Conservation (phyloP, 768 basidiomycete genomes). For the Thelephora aurantiotincta region DNA sequence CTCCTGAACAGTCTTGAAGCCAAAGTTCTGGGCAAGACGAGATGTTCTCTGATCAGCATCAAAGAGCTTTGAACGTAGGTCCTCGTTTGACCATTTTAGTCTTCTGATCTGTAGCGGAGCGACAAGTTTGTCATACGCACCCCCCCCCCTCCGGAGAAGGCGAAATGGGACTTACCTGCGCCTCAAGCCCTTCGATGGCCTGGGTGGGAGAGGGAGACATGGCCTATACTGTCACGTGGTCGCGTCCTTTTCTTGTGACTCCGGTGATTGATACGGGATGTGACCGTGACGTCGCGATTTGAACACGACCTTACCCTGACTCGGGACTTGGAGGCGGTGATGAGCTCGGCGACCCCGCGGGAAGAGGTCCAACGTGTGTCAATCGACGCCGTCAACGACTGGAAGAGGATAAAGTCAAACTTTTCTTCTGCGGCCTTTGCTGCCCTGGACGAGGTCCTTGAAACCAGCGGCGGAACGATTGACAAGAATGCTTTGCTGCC, state of each 20-base stretch:
- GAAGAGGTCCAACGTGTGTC: constrained; percentile 40
- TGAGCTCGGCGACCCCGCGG: constrained; percentile 12
- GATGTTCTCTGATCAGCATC: constrained; percentile 22
- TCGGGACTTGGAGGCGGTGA: neutral
- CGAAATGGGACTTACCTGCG: too few relatives aligned
- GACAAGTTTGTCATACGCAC: neutral
- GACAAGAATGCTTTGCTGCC: constrained; percentile 35
- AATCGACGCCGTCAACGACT: constrained; percentile 51
- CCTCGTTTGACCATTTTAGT: constrained; percentile 21
- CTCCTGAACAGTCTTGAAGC: constrained; percentile 28
- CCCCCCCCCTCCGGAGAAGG: too few relatives aligned
- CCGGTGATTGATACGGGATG: neutral
- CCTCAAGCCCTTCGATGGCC: too few relatives aligned
- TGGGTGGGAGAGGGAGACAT: neutral
- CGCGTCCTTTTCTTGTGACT: neutral
- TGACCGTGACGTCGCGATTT: neutral
- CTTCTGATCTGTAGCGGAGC: constrained; percentile 12
- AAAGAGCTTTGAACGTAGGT: constrained; percentile 23
- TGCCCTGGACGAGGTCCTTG: constrained; percentile 33
- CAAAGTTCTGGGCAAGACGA: constrained; percentile 27
- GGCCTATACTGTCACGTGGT: neutral
- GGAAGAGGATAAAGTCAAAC: constrained; percentile 45
- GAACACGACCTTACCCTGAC: neutral
- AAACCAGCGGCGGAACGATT: constrained; percentile 20
- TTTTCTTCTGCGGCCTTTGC: constrained; percentile 31